These are phyloP conservation scores for Prunus mongolica DNA, from an alignment of 306 rosid species.

Conservation along the genomic window DNA sequence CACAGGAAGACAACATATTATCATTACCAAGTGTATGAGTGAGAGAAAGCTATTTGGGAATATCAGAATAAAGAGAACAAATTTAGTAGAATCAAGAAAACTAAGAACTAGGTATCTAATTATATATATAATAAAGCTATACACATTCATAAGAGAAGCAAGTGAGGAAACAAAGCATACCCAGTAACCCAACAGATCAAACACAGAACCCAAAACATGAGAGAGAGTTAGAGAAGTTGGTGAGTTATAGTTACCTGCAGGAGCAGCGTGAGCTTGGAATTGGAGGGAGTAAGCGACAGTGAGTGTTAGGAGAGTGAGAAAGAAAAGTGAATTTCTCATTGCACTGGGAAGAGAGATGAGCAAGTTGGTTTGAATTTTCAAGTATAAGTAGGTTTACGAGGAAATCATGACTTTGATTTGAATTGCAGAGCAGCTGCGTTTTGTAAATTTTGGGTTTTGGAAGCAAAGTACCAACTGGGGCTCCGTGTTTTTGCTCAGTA, in stretches of 20 bases:
- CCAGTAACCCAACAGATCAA: conserved; percentile 28
- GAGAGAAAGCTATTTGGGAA: neutral
- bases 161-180: conserved; percentile 24
- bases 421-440: neutral
- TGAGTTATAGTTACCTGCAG: conserved; percentile 55
- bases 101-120: neutral
- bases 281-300: conserved; percentile 37
- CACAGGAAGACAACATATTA: neutral
- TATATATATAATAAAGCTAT: neutral
- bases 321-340: conserved; percentile 49
- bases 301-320: conserved; percentile 31
- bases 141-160: neutral
- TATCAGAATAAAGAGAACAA: conserved; percentile 1
- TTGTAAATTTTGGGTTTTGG: neutral
- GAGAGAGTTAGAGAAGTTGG: conserved; percentile 3
- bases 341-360: conserved; percentile 10
- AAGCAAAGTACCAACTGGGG: neutral
- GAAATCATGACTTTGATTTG: neutral
- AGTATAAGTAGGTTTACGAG: neutral
- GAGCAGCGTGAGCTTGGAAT: conserved; percentile 70
- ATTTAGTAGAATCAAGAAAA: neutral
- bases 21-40: neutral
- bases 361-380: conserved; percentile 13
- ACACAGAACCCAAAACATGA: conserved; percentile 3
- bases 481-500: neutral